Conservation (phyloP, 2,329 filamentous ascomycete species). For the Penicillium sp. region DNA sequence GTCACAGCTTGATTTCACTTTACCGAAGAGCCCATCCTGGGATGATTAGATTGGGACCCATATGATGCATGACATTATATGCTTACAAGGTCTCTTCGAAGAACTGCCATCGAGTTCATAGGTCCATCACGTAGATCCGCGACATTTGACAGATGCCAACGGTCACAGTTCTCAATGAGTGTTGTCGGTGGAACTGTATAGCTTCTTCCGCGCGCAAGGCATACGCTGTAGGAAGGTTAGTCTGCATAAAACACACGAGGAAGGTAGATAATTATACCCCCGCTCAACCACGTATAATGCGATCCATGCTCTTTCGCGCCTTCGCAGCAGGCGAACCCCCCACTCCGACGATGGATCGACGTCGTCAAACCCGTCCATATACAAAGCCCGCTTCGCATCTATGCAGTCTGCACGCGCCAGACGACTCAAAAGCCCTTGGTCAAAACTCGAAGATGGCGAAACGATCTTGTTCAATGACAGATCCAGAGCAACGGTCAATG, state of each 20-base stretch:
- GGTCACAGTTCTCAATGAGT: conserved; percentile 67
- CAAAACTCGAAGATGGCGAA: conserved; percentile 55
- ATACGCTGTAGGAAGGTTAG: conserved; percentile 52
- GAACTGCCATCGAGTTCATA: conserved; percentile 70
- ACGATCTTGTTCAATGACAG: conserved; percentile 71
- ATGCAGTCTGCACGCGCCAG: conserved; percentile 69
- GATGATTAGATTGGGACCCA: conserved; percentile 2
- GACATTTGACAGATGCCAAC: conserved; percentile 66
- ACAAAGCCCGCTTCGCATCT: conserved; percentile 65
- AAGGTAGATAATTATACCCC: conserved; percentile 47
- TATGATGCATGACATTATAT: neutral
- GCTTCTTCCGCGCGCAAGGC: conserved; percentile 67
- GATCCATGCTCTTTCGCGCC: conserved; percentile 70
- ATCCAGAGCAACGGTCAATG: conserved; percentile 69
- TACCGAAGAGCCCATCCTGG: conserved; percentile 36
- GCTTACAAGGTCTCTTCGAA: conserved; percentile 66
- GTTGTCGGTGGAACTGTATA: conserved; percentile 69
- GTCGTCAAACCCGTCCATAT: conserved; percentile 68
- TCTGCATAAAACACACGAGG: neutral
- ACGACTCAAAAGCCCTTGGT: conserved; percentile 48
- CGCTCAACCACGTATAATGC: conserved; percentile 72
- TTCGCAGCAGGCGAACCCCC: conserved; percentile 63
- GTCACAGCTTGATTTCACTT: conserved; percentile 41
- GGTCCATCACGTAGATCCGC: conserved; percentile 69
- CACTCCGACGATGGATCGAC: conserved; percentile 62